Evolutionary conservation across 2,329 filamentous ascomycete genomes (phyloP), one percentile per base, ranked within the genome.

Genomic region (Hypoxylon sp.): DNA sequence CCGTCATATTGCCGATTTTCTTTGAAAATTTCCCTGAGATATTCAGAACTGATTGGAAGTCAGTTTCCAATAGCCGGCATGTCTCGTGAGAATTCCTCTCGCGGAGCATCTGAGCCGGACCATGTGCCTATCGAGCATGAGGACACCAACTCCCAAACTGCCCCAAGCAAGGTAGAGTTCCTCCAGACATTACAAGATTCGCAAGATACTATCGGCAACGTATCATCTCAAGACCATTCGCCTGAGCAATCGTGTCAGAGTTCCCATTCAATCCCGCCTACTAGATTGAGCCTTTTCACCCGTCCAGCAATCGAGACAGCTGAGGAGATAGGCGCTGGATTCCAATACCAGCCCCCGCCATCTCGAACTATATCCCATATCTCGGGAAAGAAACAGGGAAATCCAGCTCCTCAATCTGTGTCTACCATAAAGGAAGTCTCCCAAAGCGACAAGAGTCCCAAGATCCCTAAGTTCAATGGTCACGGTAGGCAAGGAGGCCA

Each of bases 331-430:
- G 67, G 58, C 19, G 47, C 65, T 37, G 59, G 50, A 3, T 75
- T 76, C 51, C 70, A 74, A 47, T 75, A 68, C 21, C 69, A 65
- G 15, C 65, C 67, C 11, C 72, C 72, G 42, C 42, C 62, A 42
- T 44, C 55, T 47, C 66, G 67, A n/a, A 44, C 6, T 4, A 42
- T 62, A 42, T 24, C 64, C 8, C 10, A 48, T 17, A 61, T 47
- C 2, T 19, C 32, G n/a, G 55, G 29, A 2, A 37, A 29, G 2
- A 32, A 8, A 2, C 65, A 55, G 44, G 63, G 27, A 10, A 57
- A 21, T 3, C 5, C 17, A 48, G 11, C 17, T 27, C 29, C 15
- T 15, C n/a, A 52, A 27, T 37, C 44, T 6, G 3, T 32, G 3
- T 11, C 58, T 24, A 54, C 24, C 1, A 15, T 1, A 3, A 42